Percentiles rank a stretch among this genome's conserved stretches.
Conservation (phyloP, 805 yeast genomes). For the Saturnispora serradocipensis region DNA sequence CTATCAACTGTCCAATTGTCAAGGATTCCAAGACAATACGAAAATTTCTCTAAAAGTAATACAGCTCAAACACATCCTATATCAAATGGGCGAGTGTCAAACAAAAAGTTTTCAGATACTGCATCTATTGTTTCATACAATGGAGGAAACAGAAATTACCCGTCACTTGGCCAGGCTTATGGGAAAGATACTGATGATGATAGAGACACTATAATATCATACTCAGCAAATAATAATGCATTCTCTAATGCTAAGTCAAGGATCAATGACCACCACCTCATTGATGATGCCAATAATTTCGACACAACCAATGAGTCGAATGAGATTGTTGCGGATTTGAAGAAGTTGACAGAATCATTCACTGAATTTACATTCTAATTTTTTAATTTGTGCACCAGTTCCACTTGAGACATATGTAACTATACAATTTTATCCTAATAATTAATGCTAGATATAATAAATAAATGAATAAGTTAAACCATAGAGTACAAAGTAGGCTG, state of each 20-base stretch:
- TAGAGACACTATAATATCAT: conserved; percentile 3
- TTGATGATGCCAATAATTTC: background rate
- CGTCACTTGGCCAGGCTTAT: conserved; percentile 4
- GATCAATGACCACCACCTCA: conserved; percentile 1
- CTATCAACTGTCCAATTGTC: conserved; percentile 51
- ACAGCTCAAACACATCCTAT: conserved; percentile 6
- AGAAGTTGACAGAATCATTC: conserved; percentile 32
- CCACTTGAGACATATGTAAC: background rate
- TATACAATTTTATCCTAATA: background rate
- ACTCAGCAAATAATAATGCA: conserved; percentile 1
- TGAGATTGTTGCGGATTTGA: conserved; percentile 23
- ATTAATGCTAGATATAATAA: background rate
- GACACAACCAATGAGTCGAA: conserved; percentile 7
- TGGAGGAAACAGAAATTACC: conserved; percentile 12
- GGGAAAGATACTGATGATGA: conserved; percentile 9
- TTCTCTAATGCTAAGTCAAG: conserved; percentile 4
- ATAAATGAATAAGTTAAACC: background rate
- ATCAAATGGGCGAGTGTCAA: conserved; percentile 3
- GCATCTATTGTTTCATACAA: conserved; percentile 32
- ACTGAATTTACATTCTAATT: conserved; percentile 15
- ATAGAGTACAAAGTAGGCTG: background rate
- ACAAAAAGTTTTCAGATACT: conserved; percentile 28
- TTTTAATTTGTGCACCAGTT: background rate
- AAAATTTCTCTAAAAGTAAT: background rate
- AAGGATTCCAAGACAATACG: conserved; percentile 11